These are phyloP conservation scores for Pilasporangium apinafurcum DNA, from an alignment of 352 stramenopile species.

Conservation along the genomic window DNA sequence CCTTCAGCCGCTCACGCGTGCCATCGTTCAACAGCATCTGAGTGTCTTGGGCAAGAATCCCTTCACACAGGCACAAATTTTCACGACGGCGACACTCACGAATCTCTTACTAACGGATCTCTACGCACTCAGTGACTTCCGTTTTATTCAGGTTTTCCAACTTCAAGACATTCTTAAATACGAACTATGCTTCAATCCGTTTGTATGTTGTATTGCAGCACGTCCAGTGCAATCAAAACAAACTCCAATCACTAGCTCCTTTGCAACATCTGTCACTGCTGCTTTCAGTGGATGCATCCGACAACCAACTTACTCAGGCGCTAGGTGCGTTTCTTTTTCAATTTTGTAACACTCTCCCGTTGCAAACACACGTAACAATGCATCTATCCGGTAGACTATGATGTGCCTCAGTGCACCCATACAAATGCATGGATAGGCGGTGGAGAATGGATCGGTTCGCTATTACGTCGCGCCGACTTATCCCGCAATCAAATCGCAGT, in stretches of 20 bases:
- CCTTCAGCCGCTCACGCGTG: constrained; percentile 12
- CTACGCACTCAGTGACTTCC: constrained; percentile 33
- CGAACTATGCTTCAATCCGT: too few relatives aligned
- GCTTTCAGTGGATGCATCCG: constrained; percentile 44
- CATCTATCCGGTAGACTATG: constrained; percentile 28
- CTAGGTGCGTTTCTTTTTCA: constrained; percentile 14
- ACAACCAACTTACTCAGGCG: constrained; percentile 51
- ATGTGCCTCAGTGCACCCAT: constrained; percentile 47
- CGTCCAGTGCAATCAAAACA: constrained; percentile 43
- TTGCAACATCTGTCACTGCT: constrained; percentile 43
- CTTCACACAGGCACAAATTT: constrained; percentile 57
- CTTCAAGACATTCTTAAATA: too few relatives aligned
- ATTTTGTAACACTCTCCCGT: background rate
- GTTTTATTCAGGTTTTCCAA: constrained; percentile 60
- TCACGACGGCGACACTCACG: constrained; percentile 43
- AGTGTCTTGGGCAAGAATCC: constrained; percentile 54
- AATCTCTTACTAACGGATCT: constrained; percentile 34
- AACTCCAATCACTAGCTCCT: constrained; percentile 31
- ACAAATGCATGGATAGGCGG: constrained; percentile 51
- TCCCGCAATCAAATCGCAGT: constrained; percentile 41
- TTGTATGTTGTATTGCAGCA: constrained; percentile 35
- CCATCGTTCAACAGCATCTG: constrained; percentile 28
- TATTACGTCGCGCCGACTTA: constrained; percentile 47
- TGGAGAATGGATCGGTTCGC: constrained; percentile 50
- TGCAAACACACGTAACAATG: background rate